These are phyloP conservation scores for Pyrus communis DNA, from an alignment of 306 rosid species.

Conservation along the genomic window DNA sequence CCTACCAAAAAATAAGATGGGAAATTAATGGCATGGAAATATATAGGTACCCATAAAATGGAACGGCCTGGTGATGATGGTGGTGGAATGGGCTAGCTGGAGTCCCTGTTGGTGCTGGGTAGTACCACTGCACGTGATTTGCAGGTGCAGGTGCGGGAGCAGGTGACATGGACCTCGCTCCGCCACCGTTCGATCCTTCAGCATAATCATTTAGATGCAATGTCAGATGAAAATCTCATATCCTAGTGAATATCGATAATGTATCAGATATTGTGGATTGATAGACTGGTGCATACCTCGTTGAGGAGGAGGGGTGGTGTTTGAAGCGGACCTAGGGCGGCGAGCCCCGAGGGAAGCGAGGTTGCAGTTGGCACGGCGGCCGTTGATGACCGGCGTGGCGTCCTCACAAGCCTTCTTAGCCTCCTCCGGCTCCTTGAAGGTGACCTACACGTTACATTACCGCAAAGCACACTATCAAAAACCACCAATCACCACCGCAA, in stretches of 20 bases:
- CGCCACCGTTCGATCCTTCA: slow-evolving; percentile 46
- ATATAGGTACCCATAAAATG: slow-evolving; percentile 53
- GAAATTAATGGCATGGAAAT: background rate
- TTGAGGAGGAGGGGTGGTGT: slow-evolving; percentile 38
- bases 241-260: background rate
- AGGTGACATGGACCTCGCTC: slow-evolving; percentile 32
- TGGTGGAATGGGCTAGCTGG: slow-evolving; percentile 39
- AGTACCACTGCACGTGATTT: slow-evolving; percentile 67
- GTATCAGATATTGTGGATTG: background rate
- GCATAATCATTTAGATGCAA: background rate
- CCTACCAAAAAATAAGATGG: background rate
- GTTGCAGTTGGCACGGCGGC: slow-evolving; percentile 82
- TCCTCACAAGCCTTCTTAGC: slow-evolving; percentile 92
- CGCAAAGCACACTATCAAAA: background rate
- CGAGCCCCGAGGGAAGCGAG: slow-evolving; percentile 78
- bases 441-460: slow-evolving; percentile 34
- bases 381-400: slow-evolving; percentile 57
- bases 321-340: slow-evolving; percentile 41
- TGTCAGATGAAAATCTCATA: background rate
- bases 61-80: slow-evolving; percentile 50
- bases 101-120: slow-evolving; percentile 60
- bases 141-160: slow-evolving; percentile 20
- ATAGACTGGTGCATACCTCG: slow-evolving; percentile 23
- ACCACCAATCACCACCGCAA: too few species aligned
- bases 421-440: slow-evolving; percentile 71